Percentiles rank a stretch among this genome's conserved stretches.
phyloP scores from a whole-genome alignment of 2,329 filamentous ascomycete genomes.

The Davidsoniella neocaledoniae region DNA sequence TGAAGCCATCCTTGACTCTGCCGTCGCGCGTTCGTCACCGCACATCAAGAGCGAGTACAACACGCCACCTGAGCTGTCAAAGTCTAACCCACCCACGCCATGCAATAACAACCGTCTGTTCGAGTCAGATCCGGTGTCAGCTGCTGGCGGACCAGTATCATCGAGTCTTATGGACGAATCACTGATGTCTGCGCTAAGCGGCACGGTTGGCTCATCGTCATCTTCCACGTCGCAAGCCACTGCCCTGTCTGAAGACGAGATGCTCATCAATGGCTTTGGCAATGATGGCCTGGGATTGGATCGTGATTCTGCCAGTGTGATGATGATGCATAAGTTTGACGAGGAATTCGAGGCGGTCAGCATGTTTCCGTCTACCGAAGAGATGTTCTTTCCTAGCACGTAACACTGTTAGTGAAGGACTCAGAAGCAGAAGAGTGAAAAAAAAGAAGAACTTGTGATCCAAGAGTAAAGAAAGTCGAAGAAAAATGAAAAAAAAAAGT shows the following conservation, averaged over 20 bases:
- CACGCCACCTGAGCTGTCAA: constrained; percentile 43
- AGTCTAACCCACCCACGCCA: constrained; percentile 39
- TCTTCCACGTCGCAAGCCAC: neutral
- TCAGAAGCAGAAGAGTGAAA: neutral
- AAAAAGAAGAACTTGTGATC: neutral
- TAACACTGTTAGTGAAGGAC: constrained; percentile 12
- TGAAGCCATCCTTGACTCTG: constrained; percentile 24
- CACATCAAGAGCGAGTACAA: constrained; percentile 33
- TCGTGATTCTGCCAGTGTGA: constrained; percentile 27
- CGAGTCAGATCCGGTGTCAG: constrained; percentile 24
- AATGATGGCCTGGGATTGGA: constrained; percentile 28
- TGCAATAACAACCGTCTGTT: constrained; percentile 24
- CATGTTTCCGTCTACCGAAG: constrained; percentile 35
- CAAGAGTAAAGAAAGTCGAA: neutral
- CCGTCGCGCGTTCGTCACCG: constrained; percentile 16
- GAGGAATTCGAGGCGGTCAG: constrained; percentile 33
- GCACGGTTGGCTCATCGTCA: constrained; percentile 14
- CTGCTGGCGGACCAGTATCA: constrained; percentile 10
- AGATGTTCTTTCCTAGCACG: constrained; percentile 32
- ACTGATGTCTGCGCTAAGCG: constrained; percentile 17
- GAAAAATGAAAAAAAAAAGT: neutral
- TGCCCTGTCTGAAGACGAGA: constrained; percentile 21
- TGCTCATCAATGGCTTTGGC: constrained; percentile 28
- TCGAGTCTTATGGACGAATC: constrained; percentile 14
- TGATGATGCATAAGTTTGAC: constrained; percentile 37